Base-by-base conservation (phyloP, 306 rosid genomes). In the Alnus glutinosa region DNA sequence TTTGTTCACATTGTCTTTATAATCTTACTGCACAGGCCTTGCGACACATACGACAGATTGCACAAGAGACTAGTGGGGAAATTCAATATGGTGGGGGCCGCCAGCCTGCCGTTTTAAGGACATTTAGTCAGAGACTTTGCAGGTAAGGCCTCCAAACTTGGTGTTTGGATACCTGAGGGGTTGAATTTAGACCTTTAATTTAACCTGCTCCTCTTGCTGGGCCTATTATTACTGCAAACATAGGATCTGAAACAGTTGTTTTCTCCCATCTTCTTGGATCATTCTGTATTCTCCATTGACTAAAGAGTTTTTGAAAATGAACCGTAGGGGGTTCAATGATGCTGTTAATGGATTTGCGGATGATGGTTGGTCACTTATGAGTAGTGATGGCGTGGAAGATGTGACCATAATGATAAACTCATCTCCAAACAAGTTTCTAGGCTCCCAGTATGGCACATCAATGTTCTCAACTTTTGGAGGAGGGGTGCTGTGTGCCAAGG, bases 281-380 rank as follows among this genome's bases (percentile, higher is more conserved):
- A 34, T 19, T 5, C 1, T 47, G 15, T 64, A 50, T 63, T 76
- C 51, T 58, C 39, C 1, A 64, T 30, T 55, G 57, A n/a, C 78
- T 44, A 54, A 15, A 51, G 0, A 2, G 14, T 64, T 42, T n/a
- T 78, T 39, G 32, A 15, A 72, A 55, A 8, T 77, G 52, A 55
- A 13, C 70, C 58, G 61, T 81, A 93, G 99, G 88, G 99, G 99
- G 36, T 95, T 95, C 74, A 95, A 95, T 7, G 99, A 95, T 71
- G 98, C 99, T 74, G 96, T 95, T 55, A 95, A 95, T 82, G 99
- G 99, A 16, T 93, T 95, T 83, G 88, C 71, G 50, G 99, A 95
- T 73, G 98, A 95, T 55, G 98, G 98, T 55, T 93, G 98, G 99
- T 90, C 98, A 0, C 80, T 93, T 82, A 67, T 93, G 90, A 86